These are phyloP conservation scores for Blastobotrys robertii DNA, from an alignment of 805 yeast species.

Conservation along the genomic window DNA sequence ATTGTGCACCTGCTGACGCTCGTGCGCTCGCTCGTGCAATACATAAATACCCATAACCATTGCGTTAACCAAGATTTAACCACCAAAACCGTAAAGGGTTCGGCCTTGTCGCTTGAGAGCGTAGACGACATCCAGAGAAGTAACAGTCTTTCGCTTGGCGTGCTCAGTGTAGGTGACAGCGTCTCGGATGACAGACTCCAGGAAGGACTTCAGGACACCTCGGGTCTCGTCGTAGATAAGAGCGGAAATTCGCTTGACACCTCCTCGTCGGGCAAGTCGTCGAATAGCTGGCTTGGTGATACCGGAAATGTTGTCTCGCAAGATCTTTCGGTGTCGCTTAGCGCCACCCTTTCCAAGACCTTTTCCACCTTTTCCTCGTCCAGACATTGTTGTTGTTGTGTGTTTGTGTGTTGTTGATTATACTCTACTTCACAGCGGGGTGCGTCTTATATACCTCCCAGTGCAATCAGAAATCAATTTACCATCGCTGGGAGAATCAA, in stretches of 20 bases:
- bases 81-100: conserved; percentile 99
- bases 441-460: too few species aligned
- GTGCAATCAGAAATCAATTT: too few species aligned
- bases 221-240: conserved; percentile 98
- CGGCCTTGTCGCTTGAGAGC: conserved; percentile 99
- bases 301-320: conserved; percentile 99
- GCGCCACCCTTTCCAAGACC: conserved; percentile 99
- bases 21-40: neutral
- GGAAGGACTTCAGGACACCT: conserved; percentile 90
- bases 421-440: neutral
- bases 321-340: conserved; percentile 99
- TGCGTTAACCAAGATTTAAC: conserved; percentile 41
- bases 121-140: conserved; percentile 96
- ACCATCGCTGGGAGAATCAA: too few species aligned
- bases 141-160: conserved; percentile 99
- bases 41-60: conserved; percentile 3
- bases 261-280: conserved; percentile 99
- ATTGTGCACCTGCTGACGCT: neutral
- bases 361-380: conserved; percentile 99
- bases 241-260: conserved; percentile 99
- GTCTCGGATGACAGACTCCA: conserved; percentile 96
- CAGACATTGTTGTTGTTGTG: conserved; percentile 15
- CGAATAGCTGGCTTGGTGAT: conserved; percentile 99
- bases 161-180: conserved; percentile 99
- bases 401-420: conserved; percentile 1